A percentile compares a stretch with the other conserved stretches of the same genome.
Conservation (phyloP, 257 asterid genomes). For the Ilex asprella region DNA sequence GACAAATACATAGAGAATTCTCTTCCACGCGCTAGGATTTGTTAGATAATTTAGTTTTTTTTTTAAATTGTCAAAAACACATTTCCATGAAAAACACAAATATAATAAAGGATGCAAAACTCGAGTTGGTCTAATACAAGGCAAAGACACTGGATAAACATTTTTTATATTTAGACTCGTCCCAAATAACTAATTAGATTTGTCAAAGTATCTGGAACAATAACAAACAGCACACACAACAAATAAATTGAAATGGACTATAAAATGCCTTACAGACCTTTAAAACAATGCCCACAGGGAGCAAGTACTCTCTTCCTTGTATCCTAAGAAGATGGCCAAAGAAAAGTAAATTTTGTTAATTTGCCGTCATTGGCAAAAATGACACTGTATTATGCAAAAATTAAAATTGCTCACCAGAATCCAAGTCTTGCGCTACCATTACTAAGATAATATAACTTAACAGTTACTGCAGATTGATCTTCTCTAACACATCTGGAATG, state of each 20-base stretch:
- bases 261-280: slow-evolving; percentile 42
- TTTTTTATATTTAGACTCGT: slow-evolving; percentile 3
- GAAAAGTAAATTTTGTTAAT: slow-evolving; percentile 18
- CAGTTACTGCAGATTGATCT: slow-evolving; percentile 75
- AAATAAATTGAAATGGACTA: slow-evolving; percentile 6
- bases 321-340: slow-evolving; percentile 46
- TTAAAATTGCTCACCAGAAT: slow-evolving; percentile 63
- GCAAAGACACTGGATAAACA: neutral
- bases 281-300: slow-evolving; percentile 87
- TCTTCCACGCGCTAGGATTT: no score
- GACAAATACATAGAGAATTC: no score
- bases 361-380: neutral
- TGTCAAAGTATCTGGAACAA: slow-evolving; percentile 4
- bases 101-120: no score
- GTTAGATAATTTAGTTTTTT: no score
- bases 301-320: slow-evolving; percentile 90
- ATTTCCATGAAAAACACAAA: no score
- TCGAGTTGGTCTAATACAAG: neutral
- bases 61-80: no score
- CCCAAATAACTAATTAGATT: neutral
- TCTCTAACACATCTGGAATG: slow-evolving; percentile 83
- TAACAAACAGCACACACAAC: slow-evolving; percentile 10
- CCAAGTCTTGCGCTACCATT: slow-evolving; percentile 99
- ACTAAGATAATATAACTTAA: slow-evolving; percentile 73
- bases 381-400: slow-evolving; percentile 4